Evolutionary conservation across 2,329 filamentous ascomycete species (phyloP).

Genomic region (Zymoseptoria ardabiliae): DNA sequence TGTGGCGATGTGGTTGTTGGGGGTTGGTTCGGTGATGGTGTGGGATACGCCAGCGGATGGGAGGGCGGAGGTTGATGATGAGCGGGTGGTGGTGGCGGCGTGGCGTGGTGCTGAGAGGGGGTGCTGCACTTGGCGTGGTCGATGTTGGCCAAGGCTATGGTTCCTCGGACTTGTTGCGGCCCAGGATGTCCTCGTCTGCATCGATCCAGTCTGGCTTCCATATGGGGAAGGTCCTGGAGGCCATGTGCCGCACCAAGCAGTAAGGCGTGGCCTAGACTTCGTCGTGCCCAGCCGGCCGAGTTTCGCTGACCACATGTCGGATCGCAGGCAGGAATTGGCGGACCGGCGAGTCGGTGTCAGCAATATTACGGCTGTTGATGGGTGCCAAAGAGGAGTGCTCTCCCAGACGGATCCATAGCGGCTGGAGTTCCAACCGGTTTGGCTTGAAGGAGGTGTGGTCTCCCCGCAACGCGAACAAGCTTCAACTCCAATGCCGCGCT

Average conservation of each 20-base stretch:
- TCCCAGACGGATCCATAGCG: neutral
- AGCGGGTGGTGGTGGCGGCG: neutral
- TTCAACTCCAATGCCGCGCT: neutral
- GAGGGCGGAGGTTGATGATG: neutral
- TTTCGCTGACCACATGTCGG: neutral
- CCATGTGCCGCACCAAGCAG: neutral
- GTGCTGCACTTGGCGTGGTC: neutral
- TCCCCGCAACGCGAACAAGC: constrained; percentile 1
- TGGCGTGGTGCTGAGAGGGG: neutral
- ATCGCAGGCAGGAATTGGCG: neutral
- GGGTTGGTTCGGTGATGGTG: neutral
- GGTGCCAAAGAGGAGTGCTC: neutral
- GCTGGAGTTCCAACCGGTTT: neutral
- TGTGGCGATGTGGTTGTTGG: constrained; percentile 12
- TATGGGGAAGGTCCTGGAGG: neutral
- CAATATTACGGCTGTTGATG: neutral
- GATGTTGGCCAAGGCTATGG: neutral
- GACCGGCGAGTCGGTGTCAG: neutral
- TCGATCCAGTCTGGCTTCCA: neutral
- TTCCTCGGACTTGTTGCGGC: neutral
- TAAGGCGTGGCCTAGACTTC: neutral
- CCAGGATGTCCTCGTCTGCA: neutral
- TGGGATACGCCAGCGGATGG: neutral
- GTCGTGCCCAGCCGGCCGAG: neutral
- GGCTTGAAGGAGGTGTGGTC: neutral